Base-by-base conservation (phyloP, 768 basidiomycete species). In the Podaxis pistillaris region DNA sequence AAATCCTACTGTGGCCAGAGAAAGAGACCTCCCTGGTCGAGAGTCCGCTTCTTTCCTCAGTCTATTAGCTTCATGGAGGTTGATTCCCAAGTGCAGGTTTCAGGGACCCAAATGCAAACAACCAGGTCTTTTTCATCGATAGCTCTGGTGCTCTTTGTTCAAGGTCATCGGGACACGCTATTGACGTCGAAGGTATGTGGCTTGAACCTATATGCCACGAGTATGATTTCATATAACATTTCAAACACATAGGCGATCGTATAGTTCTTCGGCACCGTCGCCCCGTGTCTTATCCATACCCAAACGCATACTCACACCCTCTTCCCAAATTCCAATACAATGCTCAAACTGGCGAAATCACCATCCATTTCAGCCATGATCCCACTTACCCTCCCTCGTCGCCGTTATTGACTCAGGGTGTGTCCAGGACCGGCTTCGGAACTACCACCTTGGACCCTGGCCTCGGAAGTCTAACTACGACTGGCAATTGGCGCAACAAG, bases 61-160 rank as follows among this genome's bases (percentile, higher is more conserved):
- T 30, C 12, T 56, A 8, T 55, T 44, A 30, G 2, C 7, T 4
- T 41, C 22, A 37, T 38, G 6, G 28, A 22, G 13, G 1, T 28
- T 58, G 2, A 60, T 50, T 13, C 17, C 46, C 15, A 17, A 7
- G 46, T 40, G 28, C n/a, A 65, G 46, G 56, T 11, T 56, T 56
- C 36, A 79, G 93, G 63, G 81, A 79, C 63, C 89, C 88, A 0
- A 81, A 83, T 37, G 80, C 86, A 1, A 86, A 90, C 64, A 94
- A 94, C 67, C 67, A 93, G 89, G 89, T 94, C 17, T 94, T 93
- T 76, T 94, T 91, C 76, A 83, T 94, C 58, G 93, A 94, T 71
- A 81, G 83, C 1, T 83, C 84, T 19, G 92, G 93, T 19, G 86
- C 85, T 9, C 73, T 94, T 46, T 94, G 90, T 71, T 91, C 92